A percentile compares a stretch with the other conserved stretches of the same genome.
These are phyloP conservation scores for Euphorbia celastroides DNA, from an alignment of 441 rosid species.

Conservation along the genomic window DNA sequence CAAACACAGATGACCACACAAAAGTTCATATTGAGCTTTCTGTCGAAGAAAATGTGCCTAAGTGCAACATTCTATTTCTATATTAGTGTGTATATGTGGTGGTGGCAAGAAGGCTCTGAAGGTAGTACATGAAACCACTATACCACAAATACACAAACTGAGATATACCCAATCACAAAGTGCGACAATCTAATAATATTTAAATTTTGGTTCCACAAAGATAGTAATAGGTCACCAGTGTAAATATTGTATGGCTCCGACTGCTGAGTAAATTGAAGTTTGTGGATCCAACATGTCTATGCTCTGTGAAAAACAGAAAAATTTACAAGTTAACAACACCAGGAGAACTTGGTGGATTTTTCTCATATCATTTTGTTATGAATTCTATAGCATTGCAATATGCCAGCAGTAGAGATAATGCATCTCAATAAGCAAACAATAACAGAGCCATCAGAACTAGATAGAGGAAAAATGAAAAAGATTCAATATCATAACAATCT, in stretches of 20 bases:
- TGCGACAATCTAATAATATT: slow-evolving; percentile 8
- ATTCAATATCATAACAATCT: neutral
- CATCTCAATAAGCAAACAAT: neutral
- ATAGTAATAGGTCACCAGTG: slow-evolving; percentile 53
- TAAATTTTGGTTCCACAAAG: slow-evolving; percentile 10
- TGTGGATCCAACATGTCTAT: slow-evolving; percentile 98
- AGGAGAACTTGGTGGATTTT: neutral
- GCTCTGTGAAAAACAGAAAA: slow-evolving; percentile 54
- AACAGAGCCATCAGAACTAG: neutral
- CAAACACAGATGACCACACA: neutral
- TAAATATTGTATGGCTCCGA: slow-evolving; percentile 98
- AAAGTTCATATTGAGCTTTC: neutral
- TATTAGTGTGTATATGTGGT: neutral
- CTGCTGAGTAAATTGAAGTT: slow-evolving; percentile 96
- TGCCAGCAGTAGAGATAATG: slow-evolving; percentile 6
- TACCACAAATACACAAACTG: neutral
- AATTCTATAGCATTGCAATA: neutral
- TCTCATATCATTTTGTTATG: neutral
- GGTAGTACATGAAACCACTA: neutral
- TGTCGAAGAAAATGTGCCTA: neutral
- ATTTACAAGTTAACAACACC: slow-evolving; percentile 9
- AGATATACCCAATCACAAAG: neutral
- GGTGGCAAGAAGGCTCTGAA: neutral
- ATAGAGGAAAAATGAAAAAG: neutral
- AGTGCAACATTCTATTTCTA: slow-evolving; percentile 2